Base-by-base conservation (phyloP, 2,329 filamentous ascomycete species). In the Dactylellina drechsleri region DNA sequence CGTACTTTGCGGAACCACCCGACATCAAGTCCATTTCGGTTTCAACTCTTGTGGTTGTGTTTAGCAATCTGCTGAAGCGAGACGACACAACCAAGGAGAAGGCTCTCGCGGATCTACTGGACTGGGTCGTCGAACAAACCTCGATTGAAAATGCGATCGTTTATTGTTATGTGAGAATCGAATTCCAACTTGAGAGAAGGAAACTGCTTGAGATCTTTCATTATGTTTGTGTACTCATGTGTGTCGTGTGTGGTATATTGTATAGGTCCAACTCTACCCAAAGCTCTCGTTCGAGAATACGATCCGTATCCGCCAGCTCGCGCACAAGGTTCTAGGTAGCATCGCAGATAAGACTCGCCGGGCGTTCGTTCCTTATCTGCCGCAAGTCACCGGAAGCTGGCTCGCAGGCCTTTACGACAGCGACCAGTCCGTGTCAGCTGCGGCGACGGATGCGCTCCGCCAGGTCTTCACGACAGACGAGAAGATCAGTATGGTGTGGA, bases 41-140 rank as follows among this genome's bases (percentile, higher is more conserved):
- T 79, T 87, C 93, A 6, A 91, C 95, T 80, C 85, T 94, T 43
- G 88, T 94, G 43, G 93, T 98, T 13, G 88, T 90, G n/a, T 92
- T 97, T 83, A 96, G 97, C 82, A 97, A 96, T 79, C 83, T 97
- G 2, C 86, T 90, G 59, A 99, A 98, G 83, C 96, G 95, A 83
- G 94, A 97, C 83, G 90, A 90, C 79, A 96, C 89, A 10, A 99
- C 95, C 43, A 96, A 97, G 81, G 86, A 90, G 6, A 97, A 94
- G 81, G 94, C 92, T 0, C 84, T 99, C 28, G 93, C 98, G 79
- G 94, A 98, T 61, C 83, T 99, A 18, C 85, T 91, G 80, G 84
- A 92, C 45, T 85, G 86, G 77, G 82, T 85, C 66, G 84, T 86
- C 78, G 87, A 86, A 26, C 90, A 89, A 36, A 84, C 18, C n/a